These are phyloP conservation scores for Mrakia hoshinonis DNA, from an alignment of 768 basidiomycete genomes.

Conservation along the genomic window DNA sequence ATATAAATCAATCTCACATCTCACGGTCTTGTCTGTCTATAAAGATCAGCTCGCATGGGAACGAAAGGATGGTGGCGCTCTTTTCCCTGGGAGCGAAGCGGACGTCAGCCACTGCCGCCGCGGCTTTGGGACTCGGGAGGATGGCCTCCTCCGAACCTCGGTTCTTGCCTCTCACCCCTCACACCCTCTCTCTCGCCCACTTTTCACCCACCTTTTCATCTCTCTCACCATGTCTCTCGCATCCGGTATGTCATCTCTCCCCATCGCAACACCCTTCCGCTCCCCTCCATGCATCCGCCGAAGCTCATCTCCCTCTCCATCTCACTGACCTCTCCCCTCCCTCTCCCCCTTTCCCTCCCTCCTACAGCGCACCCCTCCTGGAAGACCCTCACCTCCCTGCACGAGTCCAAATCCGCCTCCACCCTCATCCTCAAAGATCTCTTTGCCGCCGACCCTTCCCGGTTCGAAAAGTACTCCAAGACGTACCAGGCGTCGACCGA, in stretches of 20 bases:
- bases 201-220: background rate
- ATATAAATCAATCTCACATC: background rate
- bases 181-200: background rate
- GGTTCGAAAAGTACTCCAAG: conserved; percentile 57
- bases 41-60: too few species aligned
- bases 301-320: background rate
- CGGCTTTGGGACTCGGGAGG: background rate
- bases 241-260: conserved; percentile 16
- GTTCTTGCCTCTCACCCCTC: background rate
- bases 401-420: conserved; percentile 56
- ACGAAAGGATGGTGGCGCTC: background rate
- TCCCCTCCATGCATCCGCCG: background rate
- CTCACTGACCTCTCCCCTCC: background rate
- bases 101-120: background rate
- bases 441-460: conserved; percentile 75
- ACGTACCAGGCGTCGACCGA: conserved; percentile 53
- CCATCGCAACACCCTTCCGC: background rate
- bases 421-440: conserved; percentile 83
- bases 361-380: conserved; percentile 71
- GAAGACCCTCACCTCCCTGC: conserved; percentile 79
- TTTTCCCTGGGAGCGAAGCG: background rate
- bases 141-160: too few species aligned
- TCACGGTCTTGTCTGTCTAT: too few species aligned
- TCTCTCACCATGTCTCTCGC: conserved; percentile 29
- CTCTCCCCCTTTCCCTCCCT: background rate